Evolutionary conservation across 2,329 filamentous ascomycete species (phyloP).

Genomic region (Verticillium nubilum): DNA sequence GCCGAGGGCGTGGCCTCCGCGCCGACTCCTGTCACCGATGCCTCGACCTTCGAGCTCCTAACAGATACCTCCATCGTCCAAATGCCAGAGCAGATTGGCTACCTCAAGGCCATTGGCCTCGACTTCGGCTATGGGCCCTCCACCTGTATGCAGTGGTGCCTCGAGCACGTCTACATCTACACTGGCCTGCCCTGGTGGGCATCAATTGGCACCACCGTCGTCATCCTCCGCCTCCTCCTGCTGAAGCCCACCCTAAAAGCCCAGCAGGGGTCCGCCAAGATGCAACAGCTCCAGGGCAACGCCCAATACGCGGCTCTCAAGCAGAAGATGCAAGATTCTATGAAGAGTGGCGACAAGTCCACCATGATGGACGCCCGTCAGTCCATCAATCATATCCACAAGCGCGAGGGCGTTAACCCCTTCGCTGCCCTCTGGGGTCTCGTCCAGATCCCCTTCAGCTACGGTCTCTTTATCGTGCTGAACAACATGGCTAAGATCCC

Average conservation of each 20-base stretch:
- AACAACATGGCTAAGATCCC: constrained; percentile 71
- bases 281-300: constrained; percentile 50
- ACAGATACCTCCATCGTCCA: constrained; percentile 42
- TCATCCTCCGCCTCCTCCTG: constrained; percentile 59
- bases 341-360: constrained; percentile 42
- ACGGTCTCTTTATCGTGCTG: constrained; percentile 74
- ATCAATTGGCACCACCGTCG: constrained; percentile 60
- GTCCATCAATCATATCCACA: constrained; percentile 28
- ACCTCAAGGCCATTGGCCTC: constrained; percentile 74
- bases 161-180: constrained; percentile 81
- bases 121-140: constrained; percentile 85
- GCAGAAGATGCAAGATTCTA: constrained; percentile 40
- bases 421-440: constrained; percentile 30
- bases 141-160: constrained; percentile 62
- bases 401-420: constrained; percentile 28
- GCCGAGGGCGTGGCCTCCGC: constrained; percentile 6
- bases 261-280: constrained; percentile 56
- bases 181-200: constrained; percentile 76
- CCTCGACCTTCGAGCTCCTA: constrained; percentile 9
- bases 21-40: constrained; percentile 19
- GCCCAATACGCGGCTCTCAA: constrained; percentile 45
- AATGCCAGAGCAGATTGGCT: constrained; percentile 74
- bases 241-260: constrained; percentile 60
- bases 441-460: constrained; percentile 60
- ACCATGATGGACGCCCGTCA: constrained; percentile 37